A percentile compares a stretch with the other conserved stretches of the same genome.
phyloP scores from a whole-genome alignment of 2,329 filamentous ascomycete species.

The Amauroascus niger region DNA sequence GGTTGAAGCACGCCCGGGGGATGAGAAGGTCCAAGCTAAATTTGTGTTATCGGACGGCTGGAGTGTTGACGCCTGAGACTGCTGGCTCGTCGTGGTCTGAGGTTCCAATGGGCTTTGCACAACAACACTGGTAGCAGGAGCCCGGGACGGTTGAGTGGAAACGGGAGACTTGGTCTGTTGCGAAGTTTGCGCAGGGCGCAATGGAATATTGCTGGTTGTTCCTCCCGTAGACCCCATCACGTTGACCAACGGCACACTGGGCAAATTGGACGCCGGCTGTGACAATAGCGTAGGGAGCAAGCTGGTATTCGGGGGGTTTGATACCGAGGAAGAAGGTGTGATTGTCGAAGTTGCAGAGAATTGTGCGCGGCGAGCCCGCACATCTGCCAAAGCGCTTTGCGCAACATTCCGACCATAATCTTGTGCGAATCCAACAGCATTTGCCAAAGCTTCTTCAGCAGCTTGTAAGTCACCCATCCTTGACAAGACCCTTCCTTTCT shows the following conservation, averaged over 20 bases:
- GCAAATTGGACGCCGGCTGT: not conserved
- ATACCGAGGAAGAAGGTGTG: not conserved
- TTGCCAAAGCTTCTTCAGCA: constrained; percentile 9
- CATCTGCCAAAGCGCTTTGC: constrained; percentile 3
- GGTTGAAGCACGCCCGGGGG: not conserved
- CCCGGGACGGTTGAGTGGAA: not conserved
- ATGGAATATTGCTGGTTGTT: not conserved
- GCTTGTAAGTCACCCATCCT: not conserved
- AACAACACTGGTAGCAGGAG: not conserved
- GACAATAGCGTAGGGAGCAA: not conserved
- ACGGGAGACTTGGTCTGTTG: not conserved
- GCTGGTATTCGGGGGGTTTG: not conserved
- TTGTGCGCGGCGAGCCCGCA: constrained; percentile 3
- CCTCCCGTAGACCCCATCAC: not conserved
- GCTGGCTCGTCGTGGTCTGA: not conserved
- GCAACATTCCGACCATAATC: constrained; percentile 1
- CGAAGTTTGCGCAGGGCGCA: not conserved
- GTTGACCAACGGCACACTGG: not conserved
- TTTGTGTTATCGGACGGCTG: not conserved
- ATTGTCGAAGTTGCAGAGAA: not conserved
- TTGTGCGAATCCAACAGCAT: constrained; percentile 7
- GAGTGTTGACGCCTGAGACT: not conserved
- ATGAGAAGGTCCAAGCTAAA: not conserved
- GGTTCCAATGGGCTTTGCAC: not conserved
- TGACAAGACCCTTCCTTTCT: constrained; percentile 8